Percentiles rank a stretch among this genome's conserved stretches.
phyloP scores from a whole-genome alignment of 164 flowering plant species.

The Magnolia kwangsiensis region DNA sequence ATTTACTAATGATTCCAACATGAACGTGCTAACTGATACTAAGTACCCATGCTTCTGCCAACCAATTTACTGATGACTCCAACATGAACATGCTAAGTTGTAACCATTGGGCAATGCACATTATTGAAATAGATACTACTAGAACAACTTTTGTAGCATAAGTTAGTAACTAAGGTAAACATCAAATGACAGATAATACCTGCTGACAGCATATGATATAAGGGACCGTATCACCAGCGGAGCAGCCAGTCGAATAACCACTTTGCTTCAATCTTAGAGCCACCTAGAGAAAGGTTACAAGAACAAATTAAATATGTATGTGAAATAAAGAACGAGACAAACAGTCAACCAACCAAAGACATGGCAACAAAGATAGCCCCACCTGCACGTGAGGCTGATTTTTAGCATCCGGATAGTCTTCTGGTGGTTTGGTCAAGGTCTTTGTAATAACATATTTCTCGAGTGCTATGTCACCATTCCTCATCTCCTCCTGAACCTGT shows the following conservation, averaged over 20 bases:
- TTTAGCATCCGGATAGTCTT: conserved; percentile 94
- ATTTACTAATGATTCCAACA: neutral
- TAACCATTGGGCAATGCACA: neutral
- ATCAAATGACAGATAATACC: conserved; percentile 29
- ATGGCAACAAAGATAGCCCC: conserved; percentile 14
- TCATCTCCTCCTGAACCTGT: conserved; percentile 96
- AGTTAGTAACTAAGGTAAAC: neutral
- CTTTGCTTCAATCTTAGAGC: conserved; percentile 82
- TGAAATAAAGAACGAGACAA: neutral
- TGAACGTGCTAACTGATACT: neutral
- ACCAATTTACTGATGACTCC: neutral
- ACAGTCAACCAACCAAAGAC: conserved; percentile 3
- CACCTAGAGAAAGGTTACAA: conserved; percentile 42
- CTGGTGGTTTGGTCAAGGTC: conserved; percentile 85
- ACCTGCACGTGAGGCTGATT: conserved; percentile 98
- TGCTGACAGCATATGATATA: conserved; percentile 90
- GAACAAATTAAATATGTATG: conserved; percentile 3
- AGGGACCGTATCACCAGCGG: conserved; percentile 89
- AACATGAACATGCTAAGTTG: neutral
- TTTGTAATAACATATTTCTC: conserved; percentile 95
- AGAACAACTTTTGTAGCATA: neutral
- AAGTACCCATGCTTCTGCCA: neutral
- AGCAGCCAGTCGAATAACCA: conserved; percentile 74
- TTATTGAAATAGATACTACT: neutral
- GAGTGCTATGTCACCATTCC: conserved; percentile 76